Base-by-base conservation (phyloP, 176 grass and related monocot genomes). In the Cocos nucifera region DNA sequence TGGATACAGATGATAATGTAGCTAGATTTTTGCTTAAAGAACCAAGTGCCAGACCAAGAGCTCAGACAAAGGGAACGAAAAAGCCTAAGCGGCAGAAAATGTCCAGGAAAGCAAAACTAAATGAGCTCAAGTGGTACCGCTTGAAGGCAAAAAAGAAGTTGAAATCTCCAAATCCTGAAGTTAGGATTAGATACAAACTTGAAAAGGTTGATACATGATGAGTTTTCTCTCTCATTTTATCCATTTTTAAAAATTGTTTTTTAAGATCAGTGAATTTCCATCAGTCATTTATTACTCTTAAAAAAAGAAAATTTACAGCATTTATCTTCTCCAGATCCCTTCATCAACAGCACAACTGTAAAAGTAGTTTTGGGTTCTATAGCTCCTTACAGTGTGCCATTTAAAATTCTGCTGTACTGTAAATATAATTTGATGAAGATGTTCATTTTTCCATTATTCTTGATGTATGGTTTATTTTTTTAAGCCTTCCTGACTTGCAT, bases 121-220 rank as follows among this genome's bases (percentile, higher is more conserved):
- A 86, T 73, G 79, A 86, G 58, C 85, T 89, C 1, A 89, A 85
- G 51, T 89, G 85, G 82, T 95, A 57, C 51, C 82, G 81, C 32
- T 80, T 90, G 21, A 90, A 86, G 64, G 82, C 87, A 66, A 90
- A 90, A 63, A 90, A 86, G 72, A 90, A 82, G 72, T 79, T 86
- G 82, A 90, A 86, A 48, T 82, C 79, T 17, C 82, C 87, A 18
- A 90, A 90, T 50, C 82, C 87, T 35, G 82, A 90, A 79, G 87
- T 90, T 56, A 67, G 87, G 76, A 90, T 90, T 20, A 79, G 79
- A 75, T 90, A 90, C 76, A 90, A 86, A 69, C 79, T 90, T 56
- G 76, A 77, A 23, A 73, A 73, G 70, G 70, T 73, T 44, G 9
- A 48, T 35, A 14, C 17, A 17, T 50, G 6, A 73, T 50, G 28